These are phyloP conservation scores for Sphagnum tenellum DNA, from an alignment of 225 moss, liverwort and hornwort species.

Conservation along the genomic window DNA sequence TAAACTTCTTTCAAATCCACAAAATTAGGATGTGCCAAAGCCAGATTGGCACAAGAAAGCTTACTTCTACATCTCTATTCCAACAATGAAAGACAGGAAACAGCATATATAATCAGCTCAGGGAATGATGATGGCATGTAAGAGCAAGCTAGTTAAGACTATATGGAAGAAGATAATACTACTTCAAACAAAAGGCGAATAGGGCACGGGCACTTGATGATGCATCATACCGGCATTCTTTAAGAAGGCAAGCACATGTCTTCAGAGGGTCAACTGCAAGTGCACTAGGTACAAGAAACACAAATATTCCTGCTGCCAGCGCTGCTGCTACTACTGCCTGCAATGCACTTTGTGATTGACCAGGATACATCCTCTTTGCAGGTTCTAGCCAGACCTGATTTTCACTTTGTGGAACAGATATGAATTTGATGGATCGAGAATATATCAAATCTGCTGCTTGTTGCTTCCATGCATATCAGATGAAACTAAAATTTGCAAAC, in stretches of 20 bases:
- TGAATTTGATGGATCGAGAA: too few species aligned
- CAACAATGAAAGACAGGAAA: not conserved
- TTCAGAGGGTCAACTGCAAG: constrained; percentile 73
- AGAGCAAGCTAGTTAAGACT: too few species aligned
- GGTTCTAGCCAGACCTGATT: not conserved
- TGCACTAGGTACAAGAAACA: constrained; percentile 49
- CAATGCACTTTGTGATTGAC: not conserved
- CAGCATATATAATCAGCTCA: not conserved
- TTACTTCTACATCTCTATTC: not conserved
- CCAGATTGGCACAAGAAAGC: not conserved
- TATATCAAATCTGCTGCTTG: not conserved
- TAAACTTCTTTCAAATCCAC: not conserved
- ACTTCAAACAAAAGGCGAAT: too few species aligned
- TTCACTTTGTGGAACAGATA: too few species aligned
- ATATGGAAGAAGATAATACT: too few species aligned
- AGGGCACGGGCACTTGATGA: not conserved
- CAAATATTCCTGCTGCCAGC: constrained; percentile 34
- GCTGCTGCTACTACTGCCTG: constrained; percentile 40
- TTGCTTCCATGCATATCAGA: not conserved
- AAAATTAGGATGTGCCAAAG: not conserved
- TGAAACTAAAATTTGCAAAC: not conserved
- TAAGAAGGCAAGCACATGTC: constrained; percentile 71
- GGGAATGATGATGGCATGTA: too few species aligned
- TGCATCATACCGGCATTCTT: constrained; percentile 69
- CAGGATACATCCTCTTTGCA: not conserved